Percentiles rank a stretch among this genome's conserved stretches.
phyloP scores from a whole-genome alignment of 208 protist species.

The Perkinsela sp. region DNA sequence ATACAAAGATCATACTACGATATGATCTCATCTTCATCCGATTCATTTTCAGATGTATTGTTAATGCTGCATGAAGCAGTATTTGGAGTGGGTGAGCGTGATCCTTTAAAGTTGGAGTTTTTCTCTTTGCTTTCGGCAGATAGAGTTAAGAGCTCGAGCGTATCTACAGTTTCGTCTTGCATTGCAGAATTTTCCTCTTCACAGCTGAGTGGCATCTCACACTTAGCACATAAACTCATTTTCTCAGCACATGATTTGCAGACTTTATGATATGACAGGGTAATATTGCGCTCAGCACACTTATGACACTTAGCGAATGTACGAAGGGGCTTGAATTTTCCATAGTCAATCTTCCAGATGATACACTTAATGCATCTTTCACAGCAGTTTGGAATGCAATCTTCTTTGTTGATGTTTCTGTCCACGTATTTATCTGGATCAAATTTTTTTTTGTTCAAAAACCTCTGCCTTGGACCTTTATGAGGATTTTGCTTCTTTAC shows the following conservation, averaged over 20 bases:
- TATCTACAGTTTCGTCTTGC: no score
- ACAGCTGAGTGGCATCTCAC: no score
- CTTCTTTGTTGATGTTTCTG: neutral
- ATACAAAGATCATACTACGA: no score
- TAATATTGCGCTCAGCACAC: neutral
- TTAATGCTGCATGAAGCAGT: no score
- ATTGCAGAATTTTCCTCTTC: no score
- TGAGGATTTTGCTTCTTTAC: neutral
- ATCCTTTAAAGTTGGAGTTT: no score
- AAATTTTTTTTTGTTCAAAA: neutral
- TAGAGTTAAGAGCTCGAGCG: no score
- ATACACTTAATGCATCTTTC: neutral
- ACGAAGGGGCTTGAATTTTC: neutral
- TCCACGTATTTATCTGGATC: neutral
- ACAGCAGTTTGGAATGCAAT: neutral
- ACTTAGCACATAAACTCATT: neutral
- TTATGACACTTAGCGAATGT: neutral
- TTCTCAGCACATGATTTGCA: neutral
- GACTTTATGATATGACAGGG: neutral
- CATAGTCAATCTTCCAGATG: neutral
- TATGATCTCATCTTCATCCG: no score
- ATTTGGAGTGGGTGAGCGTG: no score
- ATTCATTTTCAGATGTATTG: no score
- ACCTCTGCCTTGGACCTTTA: neutral
- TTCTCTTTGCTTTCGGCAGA: no score